These are phyloP conservation scores for Penicillium riverlandense DNA, from an alignment of 495 filamentous ascomycete species.

Conservation along the genomic window DNA sequence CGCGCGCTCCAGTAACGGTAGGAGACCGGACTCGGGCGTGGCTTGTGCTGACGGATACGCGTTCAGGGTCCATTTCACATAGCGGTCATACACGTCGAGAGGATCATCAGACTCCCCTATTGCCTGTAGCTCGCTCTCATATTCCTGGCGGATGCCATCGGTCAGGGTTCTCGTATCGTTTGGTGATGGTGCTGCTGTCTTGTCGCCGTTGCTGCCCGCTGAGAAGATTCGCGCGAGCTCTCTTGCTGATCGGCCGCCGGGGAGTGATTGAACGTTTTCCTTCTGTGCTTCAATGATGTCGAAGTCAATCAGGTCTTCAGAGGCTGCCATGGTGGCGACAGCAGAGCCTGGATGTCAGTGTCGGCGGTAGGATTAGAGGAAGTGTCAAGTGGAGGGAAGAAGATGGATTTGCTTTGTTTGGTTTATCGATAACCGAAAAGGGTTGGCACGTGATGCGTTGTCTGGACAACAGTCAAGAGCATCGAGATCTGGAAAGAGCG, in stretches of 20 bases:
- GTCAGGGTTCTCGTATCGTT: conserved; percentile 69
- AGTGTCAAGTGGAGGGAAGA: not conserved
- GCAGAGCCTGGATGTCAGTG: not conserved
- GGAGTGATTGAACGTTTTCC: conserved; percentile 92
- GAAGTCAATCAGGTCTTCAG: conserved; percentile 72
- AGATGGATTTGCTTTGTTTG: conserved; percentile 4
- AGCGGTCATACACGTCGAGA: conserved; percentile 91
- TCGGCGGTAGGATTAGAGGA: conserved; percentile 4
- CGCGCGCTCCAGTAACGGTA: conserved; percentile 84
- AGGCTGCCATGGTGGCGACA: conserved; percentile 38
- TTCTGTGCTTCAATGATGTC: conserved; percentile 94
- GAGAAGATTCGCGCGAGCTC: conserved; percentile 83
- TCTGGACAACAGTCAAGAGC: conserved; percentile 29
- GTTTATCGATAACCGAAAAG: conserved; percentile 40
- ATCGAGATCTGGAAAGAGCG: not conserved
- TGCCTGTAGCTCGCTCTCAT: conserved; percentile 70
- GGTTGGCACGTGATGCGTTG: conserved; percentile 22
- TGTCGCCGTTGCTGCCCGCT: conserved; percentile 40
- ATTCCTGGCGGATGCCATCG: conserved; percentile 72
- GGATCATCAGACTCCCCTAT: conserved; percentile 89
- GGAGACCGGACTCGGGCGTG: conserved; percentile 79
- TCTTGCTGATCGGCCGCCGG: conserved; percentile 83
- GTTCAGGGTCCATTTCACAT: conserved; percentile 92
- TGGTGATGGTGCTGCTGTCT: conserved; percentile 48
- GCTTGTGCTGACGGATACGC: conserved; percentile 92